Base-by-base conservation (phyloP, 495 filamentous ascomycete species). In the Aspergillus asperescens region DNA sequence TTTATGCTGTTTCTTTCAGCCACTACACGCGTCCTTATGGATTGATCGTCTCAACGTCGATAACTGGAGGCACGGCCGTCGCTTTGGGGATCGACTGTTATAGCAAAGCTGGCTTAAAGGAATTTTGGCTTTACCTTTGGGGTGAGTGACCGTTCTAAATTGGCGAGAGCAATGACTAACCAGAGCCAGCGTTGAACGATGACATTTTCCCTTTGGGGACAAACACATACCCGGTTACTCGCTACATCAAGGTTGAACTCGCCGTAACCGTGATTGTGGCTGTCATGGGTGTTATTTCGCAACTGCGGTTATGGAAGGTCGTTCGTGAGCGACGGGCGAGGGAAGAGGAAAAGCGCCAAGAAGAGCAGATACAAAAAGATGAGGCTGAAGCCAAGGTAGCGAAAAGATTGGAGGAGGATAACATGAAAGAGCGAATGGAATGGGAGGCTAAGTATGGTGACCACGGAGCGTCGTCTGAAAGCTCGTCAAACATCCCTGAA, bases 51-150 rank as follows among this genome's bases (percentile, higher is more conserved):
- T 80, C 78, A 15, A 89, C 87, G 8, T 82, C 90, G 1, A 93
- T 96, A 61, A 75, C 85, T 23, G 92, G 92, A 10, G 84, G 89
- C 7, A 95, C 90, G 0, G 82, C 80, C 4, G 70, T 85, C 0
- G 76, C 93, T 6, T 66, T 97, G 6, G 92, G 92, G 6, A 87
- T 97, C 47, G 92, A 97, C 64, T 95, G 91, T 65, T 94, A 90
- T 60, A 91, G 85, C 59, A 75, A 84, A 43, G 92, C 90, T 10
- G 92, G 92, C 0, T 69, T 95, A 58, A 95, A 93, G 62, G 92
- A 96, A 62, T 96, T 96, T 53, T 97, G 92, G 92, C 77, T 90
- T 8, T 97, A 95, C 63, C 80, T 95, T 27, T 97, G 92, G 92
- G 76, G 84, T 86, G 68, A 70, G 80, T 50, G 15, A 15, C 10